Evolutionary conservation across 2,329 filamentous ascomycete genomes (phyloP), one percentile per base, ranked within the genome.

Genomic region (Trichoderma afroharzianum): DNA sequence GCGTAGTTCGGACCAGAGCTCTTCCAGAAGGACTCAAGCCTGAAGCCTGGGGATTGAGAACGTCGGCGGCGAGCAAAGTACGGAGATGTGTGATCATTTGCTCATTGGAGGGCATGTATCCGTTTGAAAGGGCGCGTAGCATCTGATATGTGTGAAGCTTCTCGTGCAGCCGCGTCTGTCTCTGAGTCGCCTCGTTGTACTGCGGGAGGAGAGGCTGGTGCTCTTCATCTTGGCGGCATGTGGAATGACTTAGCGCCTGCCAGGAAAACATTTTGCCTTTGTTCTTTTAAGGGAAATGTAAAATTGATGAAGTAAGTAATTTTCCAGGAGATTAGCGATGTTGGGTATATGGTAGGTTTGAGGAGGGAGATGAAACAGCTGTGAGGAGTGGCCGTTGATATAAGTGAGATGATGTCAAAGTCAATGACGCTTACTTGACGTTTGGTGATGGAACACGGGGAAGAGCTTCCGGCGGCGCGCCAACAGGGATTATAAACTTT

Each of bases 101-200:
- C 76, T 96, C 91, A 12, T 93, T 98, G 6, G 93, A 96, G 61
- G 95, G 95, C 92, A 98, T 95, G 81, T 91, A 98, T 6, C 95
- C 95, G 77, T 93, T 89, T 1, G 88, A 88, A 11, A 98, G 80
- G 69, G 95, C 95, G 68, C 93, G 88, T 32, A 94, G 80, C 92
- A 97, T 97, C 85, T 97, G 94, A 79, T 97, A 98, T 30, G 91
- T 91, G 82, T 97, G 95, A 73, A 98, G 88, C 85, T 97, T 98
- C 81, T 95, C 90, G 78, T 95, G 93, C 72, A 97, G 87, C 76
- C 90, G 86, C 62, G 90, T 87, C 86, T 97, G 93, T 68, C 95
- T 84, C 36, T 86, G 83, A 1, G 95, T 97, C 77, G 96, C 93
- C 80, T 97, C 93, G 80, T 97, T 92, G 85, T 96, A 96, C 77